phyloP scores from a whole-genome alignment of 164 flowering plant species.

The Platanus orientalis region DNA sequence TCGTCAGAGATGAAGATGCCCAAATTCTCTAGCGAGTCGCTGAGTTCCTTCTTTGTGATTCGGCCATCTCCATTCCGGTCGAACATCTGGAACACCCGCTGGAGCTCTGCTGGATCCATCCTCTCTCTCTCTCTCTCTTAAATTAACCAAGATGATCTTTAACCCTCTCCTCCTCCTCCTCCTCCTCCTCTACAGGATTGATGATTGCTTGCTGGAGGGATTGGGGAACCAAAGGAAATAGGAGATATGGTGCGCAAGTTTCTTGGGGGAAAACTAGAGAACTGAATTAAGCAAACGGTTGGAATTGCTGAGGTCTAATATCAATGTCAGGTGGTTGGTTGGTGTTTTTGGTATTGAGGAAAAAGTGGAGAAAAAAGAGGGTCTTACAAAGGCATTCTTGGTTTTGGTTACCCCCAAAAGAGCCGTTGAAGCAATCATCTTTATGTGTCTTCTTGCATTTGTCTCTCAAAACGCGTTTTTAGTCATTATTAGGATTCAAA shows the following conservation, averaged over 20 bases:
- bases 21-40: constrained; percentile 51
- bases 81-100: constrained; percentile 66
- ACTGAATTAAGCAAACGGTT: constrained; percentile 33
- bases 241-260: constrained; percentile 25
- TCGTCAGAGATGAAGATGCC: constrained; percentile 54
- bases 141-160: too few relatives aligned
- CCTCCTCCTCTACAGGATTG: background rate
- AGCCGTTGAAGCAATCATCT: too few relatives aligned
- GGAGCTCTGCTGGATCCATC: constrained; percentile 49
- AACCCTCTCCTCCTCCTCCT: background rate
- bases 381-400: too few relatives aligned
- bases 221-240: constrained; percentile 27
- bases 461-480: too few relatives aligned
- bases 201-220: constrained; percentile 3
- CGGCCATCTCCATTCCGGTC: constrained; percentile 64
- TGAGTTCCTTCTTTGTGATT: constrained; percentile 53
- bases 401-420: too few relatives aligned
- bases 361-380: too few relatives aligned
- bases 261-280: constrained; percentile 45
- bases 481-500: too few relatives aligned
- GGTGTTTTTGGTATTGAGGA: too few relatives aligned
- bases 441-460: too few relatives aligned
- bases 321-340: too few relatives aligned
- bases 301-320: too few relatives aligned
- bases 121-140: too few relatives aligned